Percentiles rank a stretch among this genome's conserved stretches.
These are phyloP conservation scores for Stagonosporopsis chrysanthemi DNA, from an alignment of 2,329 filamentous ascomycete genomes.

Conservation along the genomic window DNA sequence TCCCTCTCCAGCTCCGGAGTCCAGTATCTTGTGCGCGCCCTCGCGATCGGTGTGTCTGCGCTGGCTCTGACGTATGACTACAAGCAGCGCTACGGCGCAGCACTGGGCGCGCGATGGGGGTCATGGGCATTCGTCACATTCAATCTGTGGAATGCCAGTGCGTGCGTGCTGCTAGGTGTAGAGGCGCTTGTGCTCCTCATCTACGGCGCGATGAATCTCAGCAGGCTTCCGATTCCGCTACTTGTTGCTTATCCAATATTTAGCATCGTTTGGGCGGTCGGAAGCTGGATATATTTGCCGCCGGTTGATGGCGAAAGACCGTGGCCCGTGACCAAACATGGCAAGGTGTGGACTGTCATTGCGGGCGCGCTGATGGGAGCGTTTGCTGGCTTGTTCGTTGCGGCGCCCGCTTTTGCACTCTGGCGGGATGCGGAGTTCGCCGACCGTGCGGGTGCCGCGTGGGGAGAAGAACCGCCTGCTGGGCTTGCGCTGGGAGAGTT, in stretches of 20 bases:
- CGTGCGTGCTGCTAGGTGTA: slow-evolving; percentile 3
- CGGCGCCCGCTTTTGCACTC: slow-evolving; percentile 8
- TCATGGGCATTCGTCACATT: slow-evolving; percentile 18
- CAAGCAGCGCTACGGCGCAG: slow-evolving; percentile 17
- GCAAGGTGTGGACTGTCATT: slow-evolving; percentile 3
- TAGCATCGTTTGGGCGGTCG: not conserved
- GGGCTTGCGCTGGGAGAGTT: not conserved
- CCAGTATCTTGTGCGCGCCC: slow-evolving; percentile 11
- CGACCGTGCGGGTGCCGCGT: too few species aligned
- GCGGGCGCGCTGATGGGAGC: slow-evolving; percentile 14
- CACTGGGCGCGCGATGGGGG: slow-evolving; percentile 9
- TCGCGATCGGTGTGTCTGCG: slow-evolving; percentile 19
- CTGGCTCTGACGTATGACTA: slow-evolving; percentile 18
- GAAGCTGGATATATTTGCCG: not conserved
- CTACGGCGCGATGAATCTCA: not conserved
- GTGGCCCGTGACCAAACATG: not conserved
- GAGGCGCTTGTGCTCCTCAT: not conserved
- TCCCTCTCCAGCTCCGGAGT: not conserved
- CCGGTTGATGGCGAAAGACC: not conserved
- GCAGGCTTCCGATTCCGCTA: not conserved
- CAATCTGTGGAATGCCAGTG: slow-evolving; percentile 4
- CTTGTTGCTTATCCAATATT: not conserved
- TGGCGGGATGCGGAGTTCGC: slow-evolving; percentile 1
- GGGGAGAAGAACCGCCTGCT: too few species aligned
- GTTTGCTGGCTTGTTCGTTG: slow-evolving; percentile 17